Base-by-base conservation (phyloP, 257 asterid species). In the Eucommia ulmoides region DNA sequence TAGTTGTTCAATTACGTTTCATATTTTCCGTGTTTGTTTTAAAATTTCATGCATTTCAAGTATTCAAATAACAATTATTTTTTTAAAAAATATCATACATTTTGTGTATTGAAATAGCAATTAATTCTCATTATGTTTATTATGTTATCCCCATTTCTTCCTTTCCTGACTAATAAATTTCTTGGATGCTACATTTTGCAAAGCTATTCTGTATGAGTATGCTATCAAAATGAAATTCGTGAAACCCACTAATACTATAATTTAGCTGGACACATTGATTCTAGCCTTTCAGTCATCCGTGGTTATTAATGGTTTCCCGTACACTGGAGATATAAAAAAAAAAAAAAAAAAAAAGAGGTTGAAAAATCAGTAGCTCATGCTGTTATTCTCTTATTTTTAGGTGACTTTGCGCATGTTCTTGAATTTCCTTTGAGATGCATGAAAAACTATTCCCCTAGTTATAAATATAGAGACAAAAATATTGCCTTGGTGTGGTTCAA, bases 331-430 rank as follows among this genome's bases (percentile, higher is more conserved):
- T 23, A 62, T 57, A 8, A 83, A 68, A 6, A 70, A 44, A 63
- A 79, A n/a, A n/a, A n/a, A n/a, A n/a, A 16, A 48, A 83, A 74
- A 70, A 82, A 72, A 64, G 89, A 79, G 56, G 89, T 83, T 19
- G 86, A 79, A 61, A 83, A 74, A 24, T 52, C 68, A 56, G 94
- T 86, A 45, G 89, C 94, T 50, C 77, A 86, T 33, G 66, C 74
- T 22, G 81, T 71, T 23, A 68, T 83, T 47, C 33, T 79, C 35
- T 74, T 78, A 19, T 52, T 74, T 29, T 54, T 83, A 67, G 82
- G 94, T 79, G 15, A 35, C 19, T 45, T 48, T 33, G 6, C 50
- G 7, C 12, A 29, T 29, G 12, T 29, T 5, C 12, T 29, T 29
- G 38, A 29, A 29, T 5, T 29, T 5, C 38, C 7, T 5, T 5